Evolutionary conservation across 768 basidiomycete species (phyloP).

Genomic region (Suillus luteus): DNA sequence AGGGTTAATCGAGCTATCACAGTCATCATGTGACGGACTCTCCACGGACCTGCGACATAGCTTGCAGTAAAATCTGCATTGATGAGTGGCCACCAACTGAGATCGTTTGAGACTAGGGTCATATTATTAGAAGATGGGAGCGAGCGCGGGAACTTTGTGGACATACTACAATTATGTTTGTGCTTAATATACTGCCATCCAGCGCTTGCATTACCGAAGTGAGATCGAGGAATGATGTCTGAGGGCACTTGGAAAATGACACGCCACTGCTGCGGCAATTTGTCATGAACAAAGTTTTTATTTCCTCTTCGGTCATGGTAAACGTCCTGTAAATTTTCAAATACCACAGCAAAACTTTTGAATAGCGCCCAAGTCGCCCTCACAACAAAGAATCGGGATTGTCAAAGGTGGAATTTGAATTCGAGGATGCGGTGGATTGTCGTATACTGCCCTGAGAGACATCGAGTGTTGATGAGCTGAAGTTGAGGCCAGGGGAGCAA

Average conservation of each 20-base stretch:
- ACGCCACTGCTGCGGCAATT: no score
- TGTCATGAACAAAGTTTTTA: no score
- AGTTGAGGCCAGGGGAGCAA: background rate
- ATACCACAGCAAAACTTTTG: no score
- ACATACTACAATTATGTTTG: background rate
- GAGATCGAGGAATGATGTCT: no score
- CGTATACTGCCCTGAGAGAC: conserved; percentile 17
- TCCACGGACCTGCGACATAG: background rate
- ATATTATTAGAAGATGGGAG: background rate
- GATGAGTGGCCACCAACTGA: background rate
- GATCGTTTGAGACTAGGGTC: background rate
- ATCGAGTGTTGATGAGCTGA: background rate
- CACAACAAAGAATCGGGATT: conserved; percentile 36
- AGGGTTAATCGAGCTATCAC: background rate
- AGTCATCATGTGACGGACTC: background rate
- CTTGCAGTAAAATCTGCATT: background rate
- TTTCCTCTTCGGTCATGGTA: no score
- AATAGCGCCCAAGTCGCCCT: no score
- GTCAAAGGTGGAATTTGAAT: conserved; percentile 23
- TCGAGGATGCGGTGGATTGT: conserved; percentile 31
- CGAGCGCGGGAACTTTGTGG: background rate
- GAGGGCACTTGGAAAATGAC: no score
- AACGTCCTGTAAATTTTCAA: no score
- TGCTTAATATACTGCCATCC: background rate
- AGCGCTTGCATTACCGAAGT: background rate